Evolutionary conservation across 2,329 filamentous ascomycete genomes (phyloP), one percentile per base, ranked within the genome.

Genomic region (Aspergillus brasiliensis): DNA sequence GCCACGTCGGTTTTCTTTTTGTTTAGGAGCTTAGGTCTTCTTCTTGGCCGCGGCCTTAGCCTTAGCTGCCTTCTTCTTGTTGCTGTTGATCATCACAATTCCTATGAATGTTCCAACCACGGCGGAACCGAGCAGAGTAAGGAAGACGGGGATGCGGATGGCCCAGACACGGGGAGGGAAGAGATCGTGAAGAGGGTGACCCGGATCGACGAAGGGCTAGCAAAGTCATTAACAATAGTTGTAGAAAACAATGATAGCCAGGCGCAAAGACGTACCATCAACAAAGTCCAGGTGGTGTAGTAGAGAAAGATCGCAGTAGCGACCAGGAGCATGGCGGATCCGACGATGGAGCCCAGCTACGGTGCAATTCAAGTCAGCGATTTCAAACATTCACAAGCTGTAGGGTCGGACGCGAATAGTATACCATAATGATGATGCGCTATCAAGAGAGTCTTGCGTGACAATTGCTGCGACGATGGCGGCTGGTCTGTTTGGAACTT

Each of bases 131-230:
- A 99, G 84, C 49, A 99, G 88, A 65, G 97, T 89, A 68, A 99
- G 88, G 76, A 99, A 97, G 71, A 99, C 94, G 69, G 95, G 95
- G 73, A 99, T 95, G 77, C 95, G 93, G 76, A 99, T 97, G 62
- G 95, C 95, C 95, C 95, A 99, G 76, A 97, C 93, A 77, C 95
- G 93, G 49, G 94, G 94, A 63, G 92, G 95, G 82, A 99, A 99
- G 82, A 98, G 85, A 76, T 90, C 90, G 76, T 99, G 95, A 60
- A 98, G 89, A 59, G 92, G 89, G 78, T 99, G 95, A 76, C 92
- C 91, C 59, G 90, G 86, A 78, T 99, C 95, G 79, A 99, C 95
- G 78, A 99, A 99, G 75, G 95, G 95, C 95, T 99, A 69, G 34
- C 1, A 15, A 4, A 15, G 46, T 62, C 31, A 58, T 52, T 17